Conservation (phyloP, 2,329 filamentous ascomycete genomes). For the Neonectria ditissima region DNA sequence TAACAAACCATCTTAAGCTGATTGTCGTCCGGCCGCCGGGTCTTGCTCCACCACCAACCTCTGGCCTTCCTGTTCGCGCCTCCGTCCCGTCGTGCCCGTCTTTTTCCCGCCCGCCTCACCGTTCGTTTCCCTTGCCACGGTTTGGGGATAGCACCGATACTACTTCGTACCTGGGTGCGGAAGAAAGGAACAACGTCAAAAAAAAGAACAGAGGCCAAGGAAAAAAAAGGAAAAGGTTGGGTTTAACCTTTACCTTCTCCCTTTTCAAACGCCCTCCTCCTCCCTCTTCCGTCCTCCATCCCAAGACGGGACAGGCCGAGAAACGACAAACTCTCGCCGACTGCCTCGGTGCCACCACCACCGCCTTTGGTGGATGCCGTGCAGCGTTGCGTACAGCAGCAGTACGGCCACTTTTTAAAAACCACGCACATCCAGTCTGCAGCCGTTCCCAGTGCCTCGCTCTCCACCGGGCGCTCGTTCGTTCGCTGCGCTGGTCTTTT, state of each 20-base stretch:
- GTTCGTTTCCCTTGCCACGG: not conserved
- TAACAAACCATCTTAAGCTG: constrained; percentile 47
- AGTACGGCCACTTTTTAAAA: constrained; percentile 36
- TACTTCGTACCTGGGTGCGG: not conserved
- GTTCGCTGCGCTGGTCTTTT: constrained; percentile 16
- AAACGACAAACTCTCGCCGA: constrained; percentile 1
- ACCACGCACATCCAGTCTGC: constrained; percentile 32
- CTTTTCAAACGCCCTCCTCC: not conserved
- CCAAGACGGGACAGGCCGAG: constrained; percentile 2
- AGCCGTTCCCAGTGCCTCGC: constrained; percentile 25
- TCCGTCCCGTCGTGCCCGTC: constrained; percentile 1
- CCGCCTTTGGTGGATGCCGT: constrained; percentile 20
- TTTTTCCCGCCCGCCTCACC: constrained; percentile 10
- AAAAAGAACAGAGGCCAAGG: too few species aligned
- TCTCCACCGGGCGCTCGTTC: constrained; percentile 6
- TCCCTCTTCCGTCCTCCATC: not conserved
- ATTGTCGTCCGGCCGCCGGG: constrained; percentile 18
- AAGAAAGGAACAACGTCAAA: not conserved
- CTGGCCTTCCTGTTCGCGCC: constrained; percentile 6
- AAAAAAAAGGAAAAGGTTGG: constrained; percentile 2
- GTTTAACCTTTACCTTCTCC: not conserved
- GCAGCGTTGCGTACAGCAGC: constrained; percentile 17
- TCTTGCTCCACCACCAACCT: constrained; percentile 25
- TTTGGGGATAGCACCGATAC: constrained; percentile 18
- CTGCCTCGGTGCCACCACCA: not conserved